Base-by-base conservation (phyloP, 2,329 filamentous ascomycete species). In the Sporothrix sp. region DNA sequence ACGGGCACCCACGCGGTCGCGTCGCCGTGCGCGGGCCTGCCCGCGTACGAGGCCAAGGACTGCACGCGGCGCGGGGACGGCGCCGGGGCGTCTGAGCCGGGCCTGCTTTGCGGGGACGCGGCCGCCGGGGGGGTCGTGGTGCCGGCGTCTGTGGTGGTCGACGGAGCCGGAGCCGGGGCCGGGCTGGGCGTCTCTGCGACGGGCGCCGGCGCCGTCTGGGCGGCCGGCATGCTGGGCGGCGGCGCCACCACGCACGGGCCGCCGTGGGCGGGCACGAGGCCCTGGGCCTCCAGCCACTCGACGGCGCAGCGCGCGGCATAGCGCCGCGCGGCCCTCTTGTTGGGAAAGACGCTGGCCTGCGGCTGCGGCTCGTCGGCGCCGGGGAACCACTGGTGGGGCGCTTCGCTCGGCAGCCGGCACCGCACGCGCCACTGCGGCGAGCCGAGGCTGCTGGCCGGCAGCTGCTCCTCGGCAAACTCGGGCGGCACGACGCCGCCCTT, bases 301-400 rank as follows among this genome's bases (percentile, higher is more conserved):
- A 71, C 56, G 21, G 74, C 74, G 11, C 66, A 68, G 56, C 68
- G 70, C 20, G 76, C 74, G 1, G 76, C 75, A 55, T 72, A 76
- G 54, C 71, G 66, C 60, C 75, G 78, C 21, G 77, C 75, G 32
- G 71, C 71, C 65, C 75, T 78, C 57, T 78, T 78, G 23, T 59
- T 64, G 10, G 60, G 51, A 48, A 77, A 79, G 0, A 46, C 28
- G 43, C 38, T 16, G 25, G 11, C 50, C 6, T 61, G 61, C 7
- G 54, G 42, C 1, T 58, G 53, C 11, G 70, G 70, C 18, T 53
- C 50, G n/a, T 53, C 51, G 8, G 30, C 14, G 44, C 48, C 48
- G 2, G 63, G 59, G 23, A 64, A 61, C 13, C 57, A 56, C 36
- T 61, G 46, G 2, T 42, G 55, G 2, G 53, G 23, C 6, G 58